Base-by-base conservation (phyloP, 2,329 filamentous ascomycete species). In the Exophiala calicioides region DNA sequence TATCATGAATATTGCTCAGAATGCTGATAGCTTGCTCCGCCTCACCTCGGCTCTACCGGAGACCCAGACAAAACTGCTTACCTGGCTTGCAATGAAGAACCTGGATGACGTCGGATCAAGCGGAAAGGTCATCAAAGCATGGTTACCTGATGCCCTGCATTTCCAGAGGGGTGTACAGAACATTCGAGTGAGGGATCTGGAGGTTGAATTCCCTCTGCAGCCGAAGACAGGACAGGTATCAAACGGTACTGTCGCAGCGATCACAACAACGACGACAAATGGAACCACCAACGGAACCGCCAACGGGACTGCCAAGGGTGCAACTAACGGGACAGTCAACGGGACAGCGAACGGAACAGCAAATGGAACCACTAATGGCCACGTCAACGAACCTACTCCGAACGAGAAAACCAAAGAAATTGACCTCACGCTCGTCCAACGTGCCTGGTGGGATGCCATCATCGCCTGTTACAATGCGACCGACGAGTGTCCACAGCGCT, bases 401-500 rank as follows among this genome's bases (percentile, higher is more conserved):
- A 43, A 12, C 15, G 26, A 23, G 6, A 41, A 40, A 19, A 32
- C n/a, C 10, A 15, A 65, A n/a, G 40, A 66, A 45, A 63, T 68
- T 1, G 73, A 76, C 60, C 73, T 66, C 54, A 62, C 58, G 8
- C 58, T 70, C 15, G 68, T 74, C 1, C 70, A 71, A 41, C 63
- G 65, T 3, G 73, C 73, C 0, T 77, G 74, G 74, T 77, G 74
- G 73, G 74, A 75, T 44, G 70, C 70, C 10, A 75, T 77, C 51
- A 40, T 52, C 8, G 20, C 52, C 9, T 51, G 47, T 29, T 55
- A 55, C 34, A 33, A 20, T 18, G 44, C 36, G 10, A 52, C 42
- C 37, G 30, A 55, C 20, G 47, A 35, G 2, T 52, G 39, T 43
- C 52, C 52, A 10, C 52, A 55, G 16, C 52, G 52, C 29, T 49